Evolutionary conservation across 768 basidiomycete species (phyloP).

Genomic region (Rhodotorula diobovata): DNA sequence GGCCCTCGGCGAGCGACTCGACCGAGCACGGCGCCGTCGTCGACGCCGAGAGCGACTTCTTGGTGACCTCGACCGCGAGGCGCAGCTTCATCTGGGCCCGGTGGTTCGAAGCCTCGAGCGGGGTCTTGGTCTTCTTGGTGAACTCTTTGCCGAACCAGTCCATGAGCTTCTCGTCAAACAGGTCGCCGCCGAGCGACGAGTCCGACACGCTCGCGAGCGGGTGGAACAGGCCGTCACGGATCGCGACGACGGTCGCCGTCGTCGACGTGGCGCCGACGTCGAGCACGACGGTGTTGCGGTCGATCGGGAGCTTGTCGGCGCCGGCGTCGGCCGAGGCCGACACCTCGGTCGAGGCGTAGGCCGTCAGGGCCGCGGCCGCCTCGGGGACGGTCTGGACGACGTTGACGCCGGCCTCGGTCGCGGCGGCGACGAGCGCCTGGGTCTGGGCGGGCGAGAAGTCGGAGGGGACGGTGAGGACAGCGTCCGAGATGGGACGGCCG

Average conservation of each 20-base stretch:
- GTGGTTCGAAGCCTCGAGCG: conserved; percentile 62
- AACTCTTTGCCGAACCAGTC: conserved; percentile 93
- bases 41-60: conserved; percentile 82
- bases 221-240: conserved; percentile 65
- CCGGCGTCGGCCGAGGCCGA: conserved; percentile 9
- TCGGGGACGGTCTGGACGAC: conserved; percentile 86
- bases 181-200: conserved; percentile 59
- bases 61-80: conserved; percentile 88
- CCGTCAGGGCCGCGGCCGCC: conserved; percentile 64
- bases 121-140: conserved; percentile 85
- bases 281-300: conserved; percentile 73
- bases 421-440: conserved; percentile 66
- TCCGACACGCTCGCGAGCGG: conserved; percentile 55
- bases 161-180: conserved; percentile 75
- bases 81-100: conserved; percentile 90
- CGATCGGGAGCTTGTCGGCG: conserved; percentile 49
- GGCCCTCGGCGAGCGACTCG: conserved; percentile 86
- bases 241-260: conserved; percentile 63
- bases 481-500: conserved; percentile 62
- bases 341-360: conserved; percentile 46
- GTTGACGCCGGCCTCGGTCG: conserved; percentile 70
- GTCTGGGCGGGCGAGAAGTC: conserved; percentile 68
- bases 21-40: conserved; percentile 85
- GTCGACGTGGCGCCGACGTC: conserved; percentile 75
- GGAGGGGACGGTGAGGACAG: conserved; percentile 76